Base-by-base conservation (phyloP, 2,329 filamentous ascomycete genomes). In the Zymoseptoria ardabiliae region DNA sequence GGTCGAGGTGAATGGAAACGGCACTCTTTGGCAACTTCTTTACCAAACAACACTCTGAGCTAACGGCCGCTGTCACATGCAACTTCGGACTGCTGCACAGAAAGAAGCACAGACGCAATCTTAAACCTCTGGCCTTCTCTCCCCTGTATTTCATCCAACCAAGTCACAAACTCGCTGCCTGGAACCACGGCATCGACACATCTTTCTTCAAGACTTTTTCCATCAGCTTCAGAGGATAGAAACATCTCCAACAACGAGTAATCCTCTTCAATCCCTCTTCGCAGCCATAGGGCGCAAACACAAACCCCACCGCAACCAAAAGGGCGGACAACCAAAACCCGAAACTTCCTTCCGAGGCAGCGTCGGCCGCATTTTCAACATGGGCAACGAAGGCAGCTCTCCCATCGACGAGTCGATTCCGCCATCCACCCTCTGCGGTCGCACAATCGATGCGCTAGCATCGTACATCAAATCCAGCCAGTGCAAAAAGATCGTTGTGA, bases 321-420 rank as follows among this genome's bases (percentile, higher is more conserved):
- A 70, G 63, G 68, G 66, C 59, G 67, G 61, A 57, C 63, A 58
- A 55, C 20, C 50, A 59, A 66, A 64, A 48, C 66, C 64, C 64
- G 68, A 63, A 69, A 48, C 56, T 28, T 21, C 22, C 53, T 41
- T 25, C 50, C 59, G 70, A 57, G 65, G 63, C 53, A 64, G 65
- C 65, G 61, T 59, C 48, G 61, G 64, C 30, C 49, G 59, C 21
- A 45, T 52, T 17, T 58, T 66, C 58, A 90, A 78, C 58, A 97
- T 97, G 93, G 92, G 92, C 60, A 91, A 96, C 74, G 90, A 96
- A 71, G 81, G 86, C 65, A 95, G 90, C 22, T 80, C 77, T 30
- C 77, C 82, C 57, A 74, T 92, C 63, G 83, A 87, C 69, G 85
- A 88, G 63, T 81, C 81, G 63, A 84, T 83, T 22, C 77, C 78